phyloP scores from a whole-genome alignment of 1,284 basidiomycete genomes.

The Melampsora larici-populina region DNA sequence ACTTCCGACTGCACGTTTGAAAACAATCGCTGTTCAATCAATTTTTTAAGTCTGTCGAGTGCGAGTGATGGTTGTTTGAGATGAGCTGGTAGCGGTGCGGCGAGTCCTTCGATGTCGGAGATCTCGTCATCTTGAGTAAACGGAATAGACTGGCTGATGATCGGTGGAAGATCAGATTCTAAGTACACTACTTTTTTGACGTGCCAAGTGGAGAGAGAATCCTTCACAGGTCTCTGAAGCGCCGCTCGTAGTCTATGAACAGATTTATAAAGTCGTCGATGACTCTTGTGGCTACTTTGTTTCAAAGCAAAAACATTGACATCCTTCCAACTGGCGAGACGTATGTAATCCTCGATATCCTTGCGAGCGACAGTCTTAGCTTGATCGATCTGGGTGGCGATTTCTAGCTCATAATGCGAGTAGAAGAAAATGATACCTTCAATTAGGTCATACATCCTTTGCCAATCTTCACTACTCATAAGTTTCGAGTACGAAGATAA shows the following conservation, averaged over 20 bases:
- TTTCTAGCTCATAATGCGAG: conserved; percentile 61
- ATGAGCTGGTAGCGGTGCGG: conserved; percentile 17
- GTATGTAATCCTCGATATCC: conserved; percentile 79
- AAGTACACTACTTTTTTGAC: conserved; percentile 45
- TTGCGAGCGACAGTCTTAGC: conserved; percentile 64
- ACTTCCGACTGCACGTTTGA: conserved; percentile 23
- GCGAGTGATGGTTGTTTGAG: conserved; percentile 29
- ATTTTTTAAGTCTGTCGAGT: conserved; percentile 51
- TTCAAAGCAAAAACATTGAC: conserved; percentile 91
- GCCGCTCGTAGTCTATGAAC: conserved; percentile 89
- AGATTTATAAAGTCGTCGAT: conserved; percentile 85
- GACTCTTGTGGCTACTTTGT: conserved; percentile 84
- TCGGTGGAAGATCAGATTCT: conserved; percentile 9
- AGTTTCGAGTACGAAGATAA: conserved; percentile 49
- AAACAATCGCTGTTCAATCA: conserved; percentile 49
- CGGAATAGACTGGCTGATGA: neutral
- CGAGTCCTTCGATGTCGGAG: neutral
- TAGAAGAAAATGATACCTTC: conserved; percentile 68
- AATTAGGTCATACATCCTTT: conserved; percentile 65
- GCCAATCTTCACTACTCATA: conserved; percentile 20
- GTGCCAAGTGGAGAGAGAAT: conserved; percentile 49
- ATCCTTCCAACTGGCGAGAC: conserved; percentile 97
- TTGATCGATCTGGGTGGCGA: conserved; percentile 66
- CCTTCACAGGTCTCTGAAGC: conserved; percentile 68
- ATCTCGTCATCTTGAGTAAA: conserved; percentile 24